phyloP scores from a whole-genome alignment of 805 yeast species.

The Ogataea zsoltii region DNA sequence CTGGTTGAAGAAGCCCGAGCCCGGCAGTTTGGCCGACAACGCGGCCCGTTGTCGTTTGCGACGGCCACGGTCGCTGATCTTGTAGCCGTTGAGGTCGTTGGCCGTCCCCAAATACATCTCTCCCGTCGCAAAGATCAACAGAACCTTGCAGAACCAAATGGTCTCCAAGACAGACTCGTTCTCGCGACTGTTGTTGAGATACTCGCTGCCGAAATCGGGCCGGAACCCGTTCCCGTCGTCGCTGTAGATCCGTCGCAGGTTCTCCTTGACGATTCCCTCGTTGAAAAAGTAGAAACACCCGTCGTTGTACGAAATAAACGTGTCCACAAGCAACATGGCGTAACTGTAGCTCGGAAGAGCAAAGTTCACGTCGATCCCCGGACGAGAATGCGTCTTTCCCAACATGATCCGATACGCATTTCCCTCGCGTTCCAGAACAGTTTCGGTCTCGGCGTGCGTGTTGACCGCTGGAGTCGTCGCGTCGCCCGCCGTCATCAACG shows the following conservation, averaged over 20 bases:
- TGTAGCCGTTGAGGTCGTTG: constrained; percentile 57
- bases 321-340: constrained; percentile 72
- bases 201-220: constrained; percentile 31
- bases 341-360: constrained; percentile 75
- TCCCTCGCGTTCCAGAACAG: constrained; percentile 72
- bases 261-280: constrained; percentile 74
- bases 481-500: constrained; percentile 17
- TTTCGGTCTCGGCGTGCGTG: constrained; percentile 36
- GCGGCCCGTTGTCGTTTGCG: constrained; percentile 16
- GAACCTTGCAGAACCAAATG: constrained; percentile 77
- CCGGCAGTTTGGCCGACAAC: constrained; percentile 57
- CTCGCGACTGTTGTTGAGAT: constrained; percentile 31
- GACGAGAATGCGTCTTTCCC: constrained; percentile 66
- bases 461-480: constrained; percentile 2
- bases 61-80: constrained; percentile 28
- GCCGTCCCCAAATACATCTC: constrained; percentile 83
- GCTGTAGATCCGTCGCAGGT: constrained; percentile 62
- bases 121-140: constrained; percentile 74
- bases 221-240: constrained; percentile 38
- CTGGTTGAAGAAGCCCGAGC: constrained; percentile 74
- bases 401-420: constrained; percentile 71
- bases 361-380: constrained; percentile 68
- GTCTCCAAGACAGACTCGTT: constrained; percentile 65
- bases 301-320: constrained; percentile 76
- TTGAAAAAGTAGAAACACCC: constrained; percentile 85